Evolutionary conservation across 345 rosid genomes (phyloP), one percentile per base, ranked within the genome.

Genomic region (Arabidopsis thaliana): DNA sequence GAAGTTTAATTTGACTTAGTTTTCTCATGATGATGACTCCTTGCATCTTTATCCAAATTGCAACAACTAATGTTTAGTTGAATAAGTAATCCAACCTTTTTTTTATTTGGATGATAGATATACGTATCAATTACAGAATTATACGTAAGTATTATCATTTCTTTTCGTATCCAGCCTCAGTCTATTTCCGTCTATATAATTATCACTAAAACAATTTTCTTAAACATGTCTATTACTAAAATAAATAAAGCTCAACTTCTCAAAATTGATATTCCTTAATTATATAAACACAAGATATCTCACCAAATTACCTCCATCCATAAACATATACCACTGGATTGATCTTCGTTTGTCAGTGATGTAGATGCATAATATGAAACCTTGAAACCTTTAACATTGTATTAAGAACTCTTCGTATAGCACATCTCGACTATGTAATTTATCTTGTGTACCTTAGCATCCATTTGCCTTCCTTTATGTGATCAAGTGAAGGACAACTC

Each of bases 1-100:
- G 22, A 72, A 64, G 20, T 64, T 73, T 73, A 65, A 42, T 64
- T 73, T 55, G 57, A 65, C 71, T 64, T 55, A 6, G 34, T 53
- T 52, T 53, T 41, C 41, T 72, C 65, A 22, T 32, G 46, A 55
- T 4, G 48, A 64, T 23, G 71, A 73, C 50, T 52, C 55, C 36
- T n/a, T 71, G 20, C 28, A 59, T 59, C 20, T 6, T 30, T 51
- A 61, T 72, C 37, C 52, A 49, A 51, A 52, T 16, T 24, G 7
- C 42, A 61, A 50, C 60, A 36, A 60, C 41, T 72, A 28, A 30
- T 36, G 20, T 23, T 37, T 49, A 16, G 37, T 13, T 49, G 56
- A 70, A 70, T 45, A 22, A 42, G 33, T 33, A 58, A 32, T 60
- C 40, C 41, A 49, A 16, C 32, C 32, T 14, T 44, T 28, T 64